Percentiles rank a stretch among this genome's conserved stretches.
Conservation (phyloP, 352 stramenopile genomes). For the Phytophthora ohioensis region DNA sequence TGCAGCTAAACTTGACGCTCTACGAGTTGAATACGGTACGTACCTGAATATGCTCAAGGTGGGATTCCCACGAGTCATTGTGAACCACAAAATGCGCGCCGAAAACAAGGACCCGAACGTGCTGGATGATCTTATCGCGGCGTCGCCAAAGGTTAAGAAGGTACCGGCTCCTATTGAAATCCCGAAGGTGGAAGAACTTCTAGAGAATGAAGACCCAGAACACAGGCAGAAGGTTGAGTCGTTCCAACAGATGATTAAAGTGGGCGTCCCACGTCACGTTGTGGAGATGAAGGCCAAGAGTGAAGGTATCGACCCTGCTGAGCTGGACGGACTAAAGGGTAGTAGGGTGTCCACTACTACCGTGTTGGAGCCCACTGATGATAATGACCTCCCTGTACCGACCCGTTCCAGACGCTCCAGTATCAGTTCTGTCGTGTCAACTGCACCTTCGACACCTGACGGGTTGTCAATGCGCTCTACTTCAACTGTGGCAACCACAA, state of each 20-base stretch:
- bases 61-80: constrained; percentile 64
- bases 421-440: constrained; percentile 41
- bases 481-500: constrained; percentile 17
- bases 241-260: constrained; percentile 79
- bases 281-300: constrained; percentile 73
- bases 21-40: constrained; percentile 41
- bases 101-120: constrained; percentile 66
- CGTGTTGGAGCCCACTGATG: constrained; percentile 42
- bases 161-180: constrained; percentile 47
- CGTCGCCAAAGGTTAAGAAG: constrained; percentile 40
- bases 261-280: constrained; percentile 61
- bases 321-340: constrained; percentile 40
- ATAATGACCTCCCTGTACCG: constrained; percentile 22
- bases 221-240: constrained; percentile 57
- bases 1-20: constrained; percentile 22
- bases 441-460: constrained; percentile 44
- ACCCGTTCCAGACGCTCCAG: constrained; percentile 51
- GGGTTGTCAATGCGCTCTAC: constrained; percentile 27
- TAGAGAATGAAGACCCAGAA: constrained; percentile 45
- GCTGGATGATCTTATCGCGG: constrained; percentile 59
- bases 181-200: constrained; percentile 29
- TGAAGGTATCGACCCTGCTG: constrained; percentile 57
- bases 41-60: constrained; percentile 90
- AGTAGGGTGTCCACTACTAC: neutral
- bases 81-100: constrained; percentile 77